These are phyloP conservation scores for Coniochaeta pulveracea DNA, from an alignment of 2,329 filamentous ascomycete species.

Conservation along the genomic window DNA sequence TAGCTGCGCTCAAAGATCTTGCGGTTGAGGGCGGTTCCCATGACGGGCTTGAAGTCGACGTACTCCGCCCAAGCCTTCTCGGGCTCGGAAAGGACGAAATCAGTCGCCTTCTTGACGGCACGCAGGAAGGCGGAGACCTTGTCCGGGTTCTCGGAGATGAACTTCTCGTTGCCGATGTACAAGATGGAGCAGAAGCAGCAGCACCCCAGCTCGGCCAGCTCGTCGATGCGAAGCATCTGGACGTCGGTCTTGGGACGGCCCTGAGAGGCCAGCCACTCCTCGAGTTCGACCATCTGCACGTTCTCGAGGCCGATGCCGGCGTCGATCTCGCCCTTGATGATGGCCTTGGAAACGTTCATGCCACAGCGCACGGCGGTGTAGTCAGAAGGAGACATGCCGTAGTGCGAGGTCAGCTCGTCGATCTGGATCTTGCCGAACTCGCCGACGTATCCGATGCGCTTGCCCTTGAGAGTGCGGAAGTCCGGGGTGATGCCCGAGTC, in stretches of 20 bases:
- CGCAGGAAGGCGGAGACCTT: conserved; percentile 58
- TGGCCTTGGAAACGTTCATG: conserved; percentile 71
- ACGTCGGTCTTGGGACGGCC: conserved; percentile 55
- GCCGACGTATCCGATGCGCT: conserved; percentile 68
- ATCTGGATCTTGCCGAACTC: conserved; percentile 80
- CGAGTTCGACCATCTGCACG: conserved; percentile 73
- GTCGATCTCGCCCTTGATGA: conserved; percentile 61
- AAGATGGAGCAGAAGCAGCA: conserved; percentile 78
- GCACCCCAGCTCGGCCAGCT: conserved; percentile 68
- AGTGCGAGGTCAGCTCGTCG: conserved; percentile 68
- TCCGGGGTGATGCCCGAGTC: conserved; percentile 62
- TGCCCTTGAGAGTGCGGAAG: conserved; percentile 64
- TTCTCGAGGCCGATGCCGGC: conserved; percentile 67
- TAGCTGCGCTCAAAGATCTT: conserved; percentile 74
- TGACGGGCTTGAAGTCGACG: conserved; percentile 59
- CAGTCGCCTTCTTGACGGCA: conserved; percentile 64
- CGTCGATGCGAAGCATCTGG: conserved; percentile 71
- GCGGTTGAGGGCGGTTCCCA: conserved; percentile 56
- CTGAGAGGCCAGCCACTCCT: conserved; percentile 59
- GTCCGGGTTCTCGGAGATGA: conserved; percentile 54
- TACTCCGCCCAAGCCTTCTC: conserved; percentile 56
- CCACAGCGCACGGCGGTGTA: conserved; percentile 70
- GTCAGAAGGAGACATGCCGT: conserved; percentile 60
- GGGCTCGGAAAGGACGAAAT: conserved; percentile 56
- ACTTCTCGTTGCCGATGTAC: conserved; percentile 67